phyloP scores from a whole-genome alignment of 2,329 filamentous ascomycete species.

The Scytalidium lignicola region DNA sequence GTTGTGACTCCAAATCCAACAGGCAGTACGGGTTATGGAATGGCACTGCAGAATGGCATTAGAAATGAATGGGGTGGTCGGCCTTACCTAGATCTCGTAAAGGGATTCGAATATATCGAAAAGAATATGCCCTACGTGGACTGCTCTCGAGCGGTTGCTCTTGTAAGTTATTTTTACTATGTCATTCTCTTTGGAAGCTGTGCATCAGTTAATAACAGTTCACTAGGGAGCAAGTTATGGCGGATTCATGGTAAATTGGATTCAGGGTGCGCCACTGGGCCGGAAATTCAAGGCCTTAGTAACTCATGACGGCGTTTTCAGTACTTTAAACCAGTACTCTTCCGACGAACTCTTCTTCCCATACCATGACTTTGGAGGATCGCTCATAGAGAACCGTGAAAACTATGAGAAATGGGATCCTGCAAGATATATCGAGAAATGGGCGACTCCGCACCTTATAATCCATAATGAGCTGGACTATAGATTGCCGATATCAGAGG shows the following conservation, averaged over 20 bases:
- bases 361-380: slow-evolving; percentile 59
- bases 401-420: slow-evolving; percentile 69
- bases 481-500: slow-evolving; percentile 76
- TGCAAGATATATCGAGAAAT: slow-evolving; percentile 41
- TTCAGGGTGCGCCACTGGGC: slow-evolving; percentile 79
- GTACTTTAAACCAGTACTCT: slow-evolving; percentile 58
- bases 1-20: slow-evolving; percentile 79
- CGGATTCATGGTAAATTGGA: slow-evolving; percentile 83
- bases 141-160: slow-evolving; percentile 61
- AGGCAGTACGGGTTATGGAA: slow-evolving; percentile 77
- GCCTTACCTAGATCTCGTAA: slow-evolving; percentile 78
- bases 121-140: slow-evolving; percentile 64
- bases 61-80: slow-evolving; percentile 76
- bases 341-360: slow-evolving; percentile 69
- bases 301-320: slow-evolving; percentile 83
- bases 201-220: neutral
- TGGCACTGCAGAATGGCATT: slow-evolving; percentile 72
- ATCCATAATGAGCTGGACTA: slow-evolving; percentile 93
- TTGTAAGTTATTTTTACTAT: slow-evolving; percentile 25
- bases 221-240: slow-evolving; percentile 63
- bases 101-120: slow-evolving; percentile 70
- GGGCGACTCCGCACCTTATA: slow-evolving; percentile 76
- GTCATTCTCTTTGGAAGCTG: neutral
- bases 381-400: slow-evolving; percentile 49
- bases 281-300: slow-evolving; percentile 84